Conservation (phyloP, 768 basidiomycete genomes). For the Suillus decipiens region DNA sequence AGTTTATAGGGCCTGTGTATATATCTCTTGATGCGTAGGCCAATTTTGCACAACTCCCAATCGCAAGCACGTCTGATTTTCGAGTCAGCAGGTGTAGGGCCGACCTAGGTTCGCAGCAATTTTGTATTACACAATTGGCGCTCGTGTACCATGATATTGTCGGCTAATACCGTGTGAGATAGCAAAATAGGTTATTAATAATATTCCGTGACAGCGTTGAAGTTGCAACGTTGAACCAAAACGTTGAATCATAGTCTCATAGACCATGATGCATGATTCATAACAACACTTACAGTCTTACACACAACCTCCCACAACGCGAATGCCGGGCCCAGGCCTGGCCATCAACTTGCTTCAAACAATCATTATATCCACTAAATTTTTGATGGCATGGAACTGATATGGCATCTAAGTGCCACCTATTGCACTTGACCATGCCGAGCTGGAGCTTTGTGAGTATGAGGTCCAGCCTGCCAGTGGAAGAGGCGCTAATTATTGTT, state of each 20-base stretch:
- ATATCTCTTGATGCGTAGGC: background rate
- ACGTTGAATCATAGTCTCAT: no score
- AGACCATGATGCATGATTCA: background rate
- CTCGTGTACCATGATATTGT: background rate
- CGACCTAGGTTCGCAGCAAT: background rate
- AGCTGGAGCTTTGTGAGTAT: background rate
- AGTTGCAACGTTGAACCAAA: no score
- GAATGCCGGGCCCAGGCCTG: background rate
- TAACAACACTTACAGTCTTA: background rate
- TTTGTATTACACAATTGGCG: no score
- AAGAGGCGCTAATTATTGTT: background rate
- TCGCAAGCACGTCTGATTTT: background rate
- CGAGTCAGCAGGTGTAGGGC: background rate
- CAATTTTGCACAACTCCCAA: background rate
- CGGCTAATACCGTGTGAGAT: background rate
- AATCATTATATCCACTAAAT: background rate
- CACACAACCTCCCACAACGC: background rate
- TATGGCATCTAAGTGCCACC: no score
- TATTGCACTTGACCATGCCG: background rate
- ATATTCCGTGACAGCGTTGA: background rate
- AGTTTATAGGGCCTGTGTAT: background rate
- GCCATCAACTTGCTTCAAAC: background rate
- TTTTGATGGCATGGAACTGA: conserved; percentile 2
- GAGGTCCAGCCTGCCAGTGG: no score
- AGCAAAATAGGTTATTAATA: background rate